Evolutionary conservation across 331 rosid genomes (phyloP).

Genomic region (Quercus lobata): DNA sequence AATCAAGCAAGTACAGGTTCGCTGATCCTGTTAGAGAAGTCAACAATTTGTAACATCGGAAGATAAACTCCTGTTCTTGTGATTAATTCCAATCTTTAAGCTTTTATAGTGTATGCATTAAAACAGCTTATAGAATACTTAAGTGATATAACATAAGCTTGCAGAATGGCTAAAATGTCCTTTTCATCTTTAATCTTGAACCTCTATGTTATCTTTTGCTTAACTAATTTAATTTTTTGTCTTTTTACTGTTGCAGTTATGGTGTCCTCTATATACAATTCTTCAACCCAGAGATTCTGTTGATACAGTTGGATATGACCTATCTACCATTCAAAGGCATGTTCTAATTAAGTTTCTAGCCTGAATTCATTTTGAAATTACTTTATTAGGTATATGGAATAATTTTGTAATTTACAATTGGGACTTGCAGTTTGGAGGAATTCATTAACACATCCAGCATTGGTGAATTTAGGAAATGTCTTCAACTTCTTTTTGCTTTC

Average conservation of each 20-base stretch:
- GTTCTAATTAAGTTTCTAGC: constrained; percentile 11
- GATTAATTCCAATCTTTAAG: not conserved
- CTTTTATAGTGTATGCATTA: not conserved
- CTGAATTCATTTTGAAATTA: constrained; percentile 2
- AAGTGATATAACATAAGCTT: not conserved
- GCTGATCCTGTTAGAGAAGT: not conserved
- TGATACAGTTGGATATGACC: constrained; percentile 14
- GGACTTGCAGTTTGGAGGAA: constrained; percentile 73
- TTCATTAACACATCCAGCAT: constrained; percentile 79
- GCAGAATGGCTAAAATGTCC: not conserved
- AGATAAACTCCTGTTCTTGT: too few species aligned
- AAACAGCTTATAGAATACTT: not conserved
- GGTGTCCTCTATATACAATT: constrained; percentile 86
- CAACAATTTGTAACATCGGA: not conserved
- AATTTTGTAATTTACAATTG: constrained; percentile 6
- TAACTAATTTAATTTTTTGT: constrained; percentile 13
- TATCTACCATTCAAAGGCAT: constrained; percentile 55
- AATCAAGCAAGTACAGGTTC: not conserved
- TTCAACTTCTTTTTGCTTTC: constrained; percentile 89
- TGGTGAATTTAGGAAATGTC: constrained; percentile 84
- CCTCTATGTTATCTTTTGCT: not conserved
- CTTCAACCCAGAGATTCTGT: constrained; percentile 32
- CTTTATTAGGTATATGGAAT: not conserved
- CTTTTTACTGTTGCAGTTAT: constrained; percentile 59
- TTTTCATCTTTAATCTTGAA: not conserved